phyloP scores from a whole-genome alignment of 805 yeast genomes.

The Novakomyces olei region DNA sequence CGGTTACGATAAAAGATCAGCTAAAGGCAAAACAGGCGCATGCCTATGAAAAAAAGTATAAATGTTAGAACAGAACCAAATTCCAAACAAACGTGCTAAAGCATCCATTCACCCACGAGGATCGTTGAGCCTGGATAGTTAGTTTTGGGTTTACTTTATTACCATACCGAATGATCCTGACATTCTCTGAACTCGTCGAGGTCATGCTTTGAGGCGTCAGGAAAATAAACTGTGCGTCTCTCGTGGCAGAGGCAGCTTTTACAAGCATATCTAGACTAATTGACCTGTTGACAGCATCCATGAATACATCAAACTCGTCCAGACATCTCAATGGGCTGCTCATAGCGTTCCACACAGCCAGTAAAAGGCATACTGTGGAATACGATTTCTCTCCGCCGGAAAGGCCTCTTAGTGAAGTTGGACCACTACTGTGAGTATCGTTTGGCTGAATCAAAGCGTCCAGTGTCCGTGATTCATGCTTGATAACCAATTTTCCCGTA shows the following conservation, averaged over 20 bases:
- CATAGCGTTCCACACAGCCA: slow-evolving; percentile 89
- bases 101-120: too few species aligned
- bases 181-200: slow-evolving; percentile 33
- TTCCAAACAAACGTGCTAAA: too few species aligned
- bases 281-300: slow-evolving; percentile 82
- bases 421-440: slow-evolving; percentile 22
- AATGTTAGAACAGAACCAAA: too few species aligned
- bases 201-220: slow-evolving; percentile 88
- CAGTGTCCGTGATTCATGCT: slow-evolving; percentile 18
- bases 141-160: too few species aligned
- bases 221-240: slow-evolving; percentile 65
- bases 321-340: slow-evolving; percentile 66
- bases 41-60: too few species aligned
- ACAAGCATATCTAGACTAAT: slow-evolving; percentile 51
- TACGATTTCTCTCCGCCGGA: slow-evolving; percentile 96
- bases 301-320: slow-evolving; percentile 89
- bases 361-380: slow-evolving; percentile 66
- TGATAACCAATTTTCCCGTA: slow-evolving; percentile 48
- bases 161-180: slow-evolving; percentile 14
- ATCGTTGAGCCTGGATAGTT: too few species aligned
- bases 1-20: too few species aligned
- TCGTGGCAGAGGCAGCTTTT: slow-evolving; percentile 37
- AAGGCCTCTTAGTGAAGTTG: slow-evolving; percentile 55
- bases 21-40: too few species aligned
- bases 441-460: slow-evolving; percentile 11